Conservation (phyloP, 2,329 filamentous ascomycete genomes). For the Claviceps cyperi region DNA sequence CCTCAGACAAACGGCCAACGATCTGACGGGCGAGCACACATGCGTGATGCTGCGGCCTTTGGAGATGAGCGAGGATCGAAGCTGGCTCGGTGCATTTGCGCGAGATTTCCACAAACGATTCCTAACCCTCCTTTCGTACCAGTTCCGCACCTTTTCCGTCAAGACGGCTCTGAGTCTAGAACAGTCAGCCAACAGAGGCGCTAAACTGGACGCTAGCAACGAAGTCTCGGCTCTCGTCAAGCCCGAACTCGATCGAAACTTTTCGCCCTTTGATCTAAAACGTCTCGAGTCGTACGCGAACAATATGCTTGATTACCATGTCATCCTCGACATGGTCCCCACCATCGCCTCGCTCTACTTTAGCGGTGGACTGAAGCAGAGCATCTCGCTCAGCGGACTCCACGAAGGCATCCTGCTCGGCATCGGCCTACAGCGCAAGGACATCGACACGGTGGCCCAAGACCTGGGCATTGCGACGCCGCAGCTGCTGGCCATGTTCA, state of each 20-base stretch:
- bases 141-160: conserved; percentile 73
- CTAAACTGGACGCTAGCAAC: conserved; percentile 41
- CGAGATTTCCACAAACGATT: conserved; percentile 94
- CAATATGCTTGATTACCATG: conserved; percentile 95
- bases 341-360: conserved; percentile 76
- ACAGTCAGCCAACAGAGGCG: conserved; percentile 64
- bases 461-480: conserved; percentile 61
- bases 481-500: conserved; percentile 90
- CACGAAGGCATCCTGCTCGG: conserved; percentile 82
- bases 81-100: conserved; percentile 83
- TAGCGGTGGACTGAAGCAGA: conserved; percentile 52
- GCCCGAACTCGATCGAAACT: conserved; percentile 55
- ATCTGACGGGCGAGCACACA: conserved; percentile 92
- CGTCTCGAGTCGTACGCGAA: conserved; percentile 89
- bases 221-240: conserved; percentile 49
- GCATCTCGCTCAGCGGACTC: conserved; percentile 61
- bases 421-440: conserved; percentile 81
- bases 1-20: conserved; percentile 86
- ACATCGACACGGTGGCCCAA: conserved; percentile 62
- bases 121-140: conserved; percentile 75
- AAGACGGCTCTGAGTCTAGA: conserved; percentile 74
- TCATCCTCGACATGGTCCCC: conserved; percentile 86
- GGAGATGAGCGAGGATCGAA: conserved; percentile 48
- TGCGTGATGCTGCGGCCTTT: conserved; percentile 92
- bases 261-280: conserved; percentile 91